Conservation (phyloP, 352 stramenopile species). For the Pythium aquatile region DNA sequence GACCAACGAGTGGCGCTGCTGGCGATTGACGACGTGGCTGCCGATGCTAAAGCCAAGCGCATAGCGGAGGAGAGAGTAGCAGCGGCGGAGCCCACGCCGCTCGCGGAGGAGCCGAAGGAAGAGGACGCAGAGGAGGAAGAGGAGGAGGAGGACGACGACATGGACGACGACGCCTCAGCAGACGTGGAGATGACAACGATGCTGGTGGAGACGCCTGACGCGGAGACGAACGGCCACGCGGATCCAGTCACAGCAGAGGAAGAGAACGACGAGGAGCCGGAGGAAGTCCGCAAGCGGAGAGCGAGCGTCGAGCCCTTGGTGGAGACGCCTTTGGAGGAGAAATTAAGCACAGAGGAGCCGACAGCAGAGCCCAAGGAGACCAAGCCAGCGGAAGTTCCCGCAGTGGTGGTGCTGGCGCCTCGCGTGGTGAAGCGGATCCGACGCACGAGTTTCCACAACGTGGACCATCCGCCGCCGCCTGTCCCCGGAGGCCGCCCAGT, state of each 20-base stretch:
- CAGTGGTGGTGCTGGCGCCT: not conserved
- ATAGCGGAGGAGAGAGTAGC: conserved; percentile 7
- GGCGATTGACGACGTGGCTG: conserved; percentile 28
- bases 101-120: conserved; percentile 2
- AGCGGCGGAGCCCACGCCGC: not conserved
- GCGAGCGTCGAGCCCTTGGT: not conserved
- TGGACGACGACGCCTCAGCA: not conserved
- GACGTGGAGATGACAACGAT: not conserved
- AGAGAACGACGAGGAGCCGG: not conserved
- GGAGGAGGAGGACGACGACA: conserved; percentile 11
- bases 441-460: conserved; percentile 4
- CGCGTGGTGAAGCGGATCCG: conserved; percentile 22
- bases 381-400: not conserved
- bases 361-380: not conserved
- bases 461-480: conserved; percentile 5
- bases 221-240: conserved; percentile 12
- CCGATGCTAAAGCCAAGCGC: conserved; percentile 21
- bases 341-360: not conserved
- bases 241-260: conserved; percentile 17
- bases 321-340: not conserved
- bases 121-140: conserved; percentile 17
- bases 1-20: conserved; percentile 49
- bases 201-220: not conserved
- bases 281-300: conserved; percentile 11
- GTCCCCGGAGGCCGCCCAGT: not conserved